Base-by-base conservation (phyloP, 495 filamentous ascomycete species). In the Talaromyces borbonicus region DNA sequence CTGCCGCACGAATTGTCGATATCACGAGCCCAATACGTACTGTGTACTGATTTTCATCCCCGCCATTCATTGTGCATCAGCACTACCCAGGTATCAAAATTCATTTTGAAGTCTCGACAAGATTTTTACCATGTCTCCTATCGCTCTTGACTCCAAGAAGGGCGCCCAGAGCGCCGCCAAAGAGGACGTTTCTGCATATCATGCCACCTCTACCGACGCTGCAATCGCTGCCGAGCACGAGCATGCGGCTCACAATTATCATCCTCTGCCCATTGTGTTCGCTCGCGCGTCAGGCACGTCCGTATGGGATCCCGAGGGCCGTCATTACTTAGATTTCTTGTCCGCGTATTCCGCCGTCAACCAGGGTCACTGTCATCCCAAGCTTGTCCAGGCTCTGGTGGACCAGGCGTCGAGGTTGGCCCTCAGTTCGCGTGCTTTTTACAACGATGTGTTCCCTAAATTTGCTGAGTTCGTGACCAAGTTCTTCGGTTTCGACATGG, bases 341-440 rank as follows among this genome's bases (percentile, higher is more conserved):
- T 95, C 89, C 37, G 93, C 92, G 46, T 99, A 99, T 75, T 90
- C 84, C 41, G 92, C 92, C 40, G 87, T 99, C 59, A 99, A 99
- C 68, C 92, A 99, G 63, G 92, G 92, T 49, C 92, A 99, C 67
- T 99, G 90, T 60, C 93, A 99, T 69, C 93, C 90, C 7, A 90
- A 92, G 66, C 77, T 99, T 40, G 77, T 99, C 49, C 84, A 85
- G 49, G 90, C 89, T 20, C 71, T 99, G 42, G 81, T 81, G 31
- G 85, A 95, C 49, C 92, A 99, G 66, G 93, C 92, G 33, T 80
- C 80, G 49, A 80, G 89, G 14, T 66, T 99, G 62, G 95, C 92
- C 1, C 75, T 99, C 49, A 95, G 89, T 63, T 95, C 88, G 40
- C 81, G 92, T 43, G 92, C 92, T 23, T 99, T 99, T 70, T 84